Evolutionary conservation across 306 rosid genomes (phyloP).

Genomic region (Vicia faba): DNA sequence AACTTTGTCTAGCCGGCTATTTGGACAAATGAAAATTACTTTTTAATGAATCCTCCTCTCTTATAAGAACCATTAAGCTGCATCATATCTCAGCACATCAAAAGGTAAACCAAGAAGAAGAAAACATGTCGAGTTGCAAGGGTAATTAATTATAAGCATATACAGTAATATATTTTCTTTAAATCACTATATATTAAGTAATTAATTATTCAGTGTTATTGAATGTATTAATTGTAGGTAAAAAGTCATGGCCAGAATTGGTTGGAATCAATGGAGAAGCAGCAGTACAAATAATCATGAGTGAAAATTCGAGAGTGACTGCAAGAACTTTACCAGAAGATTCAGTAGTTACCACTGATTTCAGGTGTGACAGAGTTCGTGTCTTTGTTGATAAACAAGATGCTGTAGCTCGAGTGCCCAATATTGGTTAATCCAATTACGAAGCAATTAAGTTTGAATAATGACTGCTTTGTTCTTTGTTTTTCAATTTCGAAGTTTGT

Average conservation of each 20-base stretch:
- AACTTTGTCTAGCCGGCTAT: conserved; percentile 10
- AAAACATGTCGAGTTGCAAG: conserved; percentile 38
- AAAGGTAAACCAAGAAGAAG: conserved; percentile 19
- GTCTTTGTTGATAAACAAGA: conserved; percentile 44
- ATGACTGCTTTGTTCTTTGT: not conserved
- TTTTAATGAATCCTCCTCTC: conserved; percentile 21
- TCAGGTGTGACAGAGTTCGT: conserved; percentile 56
- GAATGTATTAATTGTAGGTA: conserved; percentile 38
- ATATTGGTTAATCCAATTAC: conserved; percentile 41
- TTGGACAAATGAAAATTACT: not conserved
- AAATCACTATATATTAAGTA: not conserved
- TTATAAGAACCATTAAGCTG: conserved; percentile 15
- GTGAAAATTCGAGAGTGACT: conserved; percentile 44
- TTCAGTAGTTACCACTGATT: conserved; percentile 41
- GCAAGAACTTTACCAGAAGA: conserved; percentile 47
- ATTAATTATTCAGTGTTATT: not conserved
- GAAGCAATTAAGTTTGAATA: not conserved
- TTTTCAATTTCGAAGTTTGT: not conserved
- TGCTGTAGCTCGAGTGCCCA: conserved; percentile 46
- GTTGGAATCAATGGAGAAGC: conserved; percentile 47
- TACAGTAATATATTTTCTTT: not conserved
- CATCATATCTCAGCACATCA: conserved; percentile 18
- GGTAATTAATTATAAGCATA: not conserved
- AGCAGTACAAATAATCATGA: conserved; percentile 42
- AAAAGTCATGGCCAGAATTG: conserved; percentile 61